Percentiles rank a stretch among this genome's conserved stretches.
phyloP scores from a whole-genome alignment of 2,329 filamentous ascomycete genomes.

The Escovopsis weberi region DNA sequence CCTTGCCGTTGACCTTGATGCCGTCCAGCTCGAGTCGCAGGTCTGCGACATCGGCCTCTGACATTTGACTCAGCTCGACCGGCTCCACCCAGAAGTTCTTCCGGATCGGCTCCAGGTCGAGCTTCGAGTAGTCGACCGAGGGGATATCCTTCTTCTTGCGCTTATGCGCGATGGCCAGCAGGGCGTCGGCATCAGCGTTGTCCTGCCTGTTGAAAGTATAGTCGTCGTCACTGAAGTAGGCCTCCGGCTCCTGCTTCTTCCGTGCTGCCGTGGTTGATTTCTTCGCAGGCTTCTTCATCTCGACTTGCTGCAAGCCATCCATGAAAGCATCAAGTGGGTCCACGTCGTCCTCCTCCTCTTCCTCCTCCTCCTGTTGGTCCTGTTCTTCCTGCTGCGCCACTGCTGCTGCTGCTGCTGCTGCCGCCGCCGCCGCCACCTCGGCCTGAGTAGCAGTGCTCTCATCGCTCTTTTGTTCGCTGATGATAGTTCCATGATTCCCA shows the following conservation, averaged over 20 bases:
- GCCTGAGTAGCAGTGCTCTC: no score
- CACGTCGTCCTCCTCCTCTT: constrained; percentile 44
- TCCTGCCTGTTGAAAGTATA: constrained; percentile 37
- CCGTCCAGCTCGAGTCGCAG: constrained; percentile 81
- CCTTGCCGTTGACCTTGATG: constrained; percentile 80
- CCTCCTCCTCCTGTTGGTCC: constrained; percentile 40
- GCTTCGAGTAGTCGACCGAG: constrained; percentile 68
- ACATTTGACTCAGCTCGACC: constrained; percentile 66
- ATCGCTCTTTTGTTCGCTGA: no score
- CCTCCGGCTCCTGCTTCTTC: constrained; percentile 56
- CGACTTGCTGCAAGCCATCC: constrained; percentile 49
- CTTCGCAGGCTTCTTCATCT: constrained; percentile 22
- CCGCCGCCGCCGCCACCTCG: no score
- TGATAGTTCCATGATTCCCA: constrained; percentile 15
- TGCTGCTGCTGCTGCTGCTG: no score
- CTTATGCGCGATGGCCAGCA: constrained; percentile 43
- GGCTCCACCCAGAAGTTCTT: constrained; percentile 95
- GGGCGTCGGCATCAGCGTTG: constrained; percentile 30
- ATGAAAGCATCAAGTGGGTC: constrained; percentile 98
- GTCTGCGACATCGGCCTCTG: constrained; percentile 67
- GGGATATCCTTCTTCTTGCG: constrained; percentile 96
- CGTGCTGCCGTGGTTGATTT: constrained; percentile 19
- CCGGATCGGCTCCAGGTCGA: constrained; percentile 71
- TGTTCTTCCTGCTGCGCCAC: constrained; percentile 27
- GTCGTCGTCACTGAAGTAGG: constrained; percentile 83